These are phyloP conservation scores for Neonectria punicea DNA, from an alignment of 2,329 filamentous ascomycete genomes.

Conservation along the genomic window DNA sequence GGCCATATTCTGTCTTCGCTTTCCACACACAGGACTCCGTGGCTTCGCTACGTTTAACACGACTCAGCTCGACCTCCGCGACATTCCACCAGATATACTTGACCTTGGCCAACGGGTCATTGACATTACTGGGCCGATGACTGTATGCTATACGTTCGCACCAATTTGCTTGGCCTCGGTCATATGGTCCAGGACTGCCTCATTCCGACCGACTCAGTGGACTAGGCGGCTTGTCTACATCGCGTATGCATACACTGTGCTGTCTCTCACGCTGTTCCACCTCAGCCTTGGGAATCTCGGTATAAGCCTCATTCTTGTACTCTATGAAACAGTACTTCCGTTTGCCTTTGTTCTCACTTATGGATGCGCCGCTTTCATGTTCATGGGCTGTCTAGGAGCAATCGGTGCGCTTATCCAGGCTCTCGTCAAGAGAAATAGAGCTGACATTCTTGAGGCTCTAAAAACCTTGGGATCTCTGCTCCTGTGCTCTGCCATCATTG, in stretches of 20 bases:
- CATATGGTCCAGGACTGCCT: background rate
- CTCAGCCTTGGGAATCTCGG: constrained; percentile 2
- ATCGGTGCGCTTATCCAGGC: background rate
- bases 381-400: too few relatives aligned
- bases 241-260: constrained; percentile 7
- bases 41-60: background rate
- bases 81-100: constrained; percentile 10
- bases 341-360: background rate
- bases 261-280: constrained; percentile 1
- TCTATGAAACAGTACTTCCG: constrained; percentile 9
- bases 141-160: constrained; percentile 15
- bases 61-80: constrained; percentile 10
- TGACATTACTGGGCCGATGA: constrained; percentile 14
- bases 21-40: constrained; percentile 1
- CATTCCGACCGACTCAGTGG: background rate
- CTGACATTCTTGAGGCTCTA: background rate
- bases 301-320: background rate
- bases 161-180: background rate
- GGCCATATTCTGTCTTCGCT: constrained; percentile 20
- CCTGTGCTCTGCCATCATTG: background rate
- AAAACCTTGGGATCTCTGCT: background rate
- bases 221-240: background rate
- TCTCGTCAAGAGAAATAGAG: background rate
- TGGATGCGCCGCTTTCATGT: too few relatives aligned
- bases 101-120: constrained; percentile 15